Evolutionary conservation across 176 grass and related monocot genomes (phyloP).

Genomic region (Eremochloa ophiuroides): DNA sequence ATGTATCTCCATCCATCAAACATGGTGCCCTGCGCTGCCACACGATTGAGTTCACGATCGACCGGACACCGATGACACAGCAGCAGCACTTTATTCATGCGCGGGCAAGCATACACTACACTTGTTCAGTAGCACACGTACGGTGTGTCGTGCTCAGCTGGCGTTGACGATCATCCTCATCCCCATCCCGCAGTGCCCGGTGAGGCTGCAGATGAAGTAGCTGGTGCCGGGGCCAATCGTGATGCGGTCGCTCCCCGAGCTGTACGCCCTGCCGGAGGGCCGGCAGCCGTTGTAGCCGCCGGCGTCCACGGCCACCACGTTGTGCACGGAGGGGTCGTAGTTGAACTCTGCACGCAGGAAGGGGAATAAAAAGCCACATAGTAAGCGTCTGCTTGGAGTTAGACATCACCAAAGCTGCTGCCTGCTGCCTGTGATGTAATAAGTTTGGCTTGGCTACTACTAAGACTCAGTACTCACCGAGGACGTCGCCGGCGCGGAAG

Average conservation of each 20-base stretch:
- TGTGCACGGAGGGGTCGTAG: slow-evolving; percentile 56
- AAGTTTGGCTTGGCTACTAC: not conserved
- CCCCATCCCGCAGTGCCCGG: slow-evolving; percentile 51
- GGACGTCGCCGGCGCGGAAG: slow-evolving; percentile 61
- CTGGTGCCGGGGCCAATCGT: slow-evolving; percentile 42
- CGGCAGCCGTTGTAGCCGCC: slow-evolving; percentile 53
- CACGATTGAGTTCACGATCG: too few relatives aligned
- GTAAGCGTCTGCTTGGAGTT: not conserved
- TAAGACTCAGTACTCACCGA: too few relatives aligned
- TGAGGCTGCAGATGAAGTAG: slow-evolving; percentile 83
- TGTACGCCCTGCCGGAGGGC: slow-evolving; percentile 33
- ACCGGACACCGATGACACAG: too few relatives aligned
- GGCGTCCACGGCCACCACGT: slow-evolving; percentile 65
- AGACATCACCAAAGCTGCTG: not conserved
- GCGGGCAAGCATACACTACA: too few relatives aligned
- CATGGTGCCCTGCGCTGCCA: too few relatives aligned
- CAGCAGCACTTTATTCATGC: too few relatives aligned
- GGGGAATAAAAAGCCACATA: not conserved
- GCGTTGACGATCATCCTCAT: slow-evolving; percentile 76
- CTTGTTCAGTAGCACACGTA: too few relatives aligned
- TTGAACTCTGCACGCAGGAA: slow-evolving; percentile 50
- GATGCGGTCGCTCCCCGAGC: slow-evolving; percentile 58
- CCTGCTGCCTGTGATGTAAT: too few relatives aligned
- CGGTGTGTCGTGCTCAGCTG: not conserved
- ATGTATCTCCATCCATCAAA: too few relatives aligned